A percentile compares a stretch with the other conserved stretches of the same genome.
phyloP scores from a whole-genome alignment of 768 basidiomycete genomes.

The Boletus rubroflammeus region DNA sequence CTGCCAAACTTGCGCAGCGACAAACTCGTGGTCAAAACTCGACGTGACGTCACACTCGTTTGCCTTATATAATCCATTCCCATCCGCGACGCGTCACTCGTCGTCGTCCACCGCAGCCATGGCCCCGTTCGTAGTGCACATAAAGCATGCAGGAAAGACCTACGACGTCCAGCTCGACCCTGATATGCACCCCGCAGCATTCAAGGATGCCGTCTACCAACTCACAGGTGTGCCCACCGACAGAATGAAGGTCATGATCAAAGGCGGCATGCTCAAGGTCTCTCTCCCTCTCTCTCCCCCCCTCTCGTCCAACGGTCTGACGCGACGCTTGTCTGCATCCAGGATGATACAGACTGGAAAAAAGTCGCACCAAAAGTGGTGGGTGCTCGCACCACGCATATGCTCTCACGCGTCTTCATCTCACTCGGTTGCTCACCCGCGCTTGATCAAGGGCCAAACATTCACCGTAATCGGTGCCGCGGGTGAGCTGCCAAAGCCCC shows the following conservation, averaged over 20 bases:
- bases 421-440: neutral
- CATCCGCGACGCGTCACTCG: constrained; percentile 28
- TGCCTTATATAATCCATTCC: constrained; percentile 29
- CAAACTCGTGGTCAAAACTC: too few species aligned
- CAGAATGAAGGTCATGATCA: constrained; percentile 97
- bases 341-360: constrained; percentile 87
- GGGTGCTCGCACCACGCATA: constrained; percentile 21
- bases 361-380: constrained; percentile 83
- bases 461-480: constrained; percentile 94
- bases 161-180: constrained; percentile 70
- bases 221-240: constrained; percentile 84
- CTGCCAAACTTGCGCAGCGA: too few species aligned
- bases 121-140: constrained; percentile 68
- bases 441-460: constrained; percentile 64
- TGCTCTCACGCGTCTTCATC: constrained; percentile 3
- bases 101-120: constrained; percentile 35
- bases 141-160: constrained; percentile 88
- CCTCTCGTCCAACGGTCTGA: neutral
- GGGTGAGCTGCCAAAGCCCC: constrained; percentile 87
- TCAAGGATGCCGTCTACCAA: constrained; percentile 82
- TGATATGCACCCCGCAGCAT: constrained; percentile 60
- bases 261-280: constrained; percentile 88
- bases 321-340: neutral
- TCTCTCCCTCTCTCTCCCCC: neutral
- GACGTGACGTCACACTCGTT: constrained; percentile 26